phyloP scores from a whole-genome alignment of 2,329 filamentous ascomycete species.

The Fusarium neocosmosporiellum region DNA sequence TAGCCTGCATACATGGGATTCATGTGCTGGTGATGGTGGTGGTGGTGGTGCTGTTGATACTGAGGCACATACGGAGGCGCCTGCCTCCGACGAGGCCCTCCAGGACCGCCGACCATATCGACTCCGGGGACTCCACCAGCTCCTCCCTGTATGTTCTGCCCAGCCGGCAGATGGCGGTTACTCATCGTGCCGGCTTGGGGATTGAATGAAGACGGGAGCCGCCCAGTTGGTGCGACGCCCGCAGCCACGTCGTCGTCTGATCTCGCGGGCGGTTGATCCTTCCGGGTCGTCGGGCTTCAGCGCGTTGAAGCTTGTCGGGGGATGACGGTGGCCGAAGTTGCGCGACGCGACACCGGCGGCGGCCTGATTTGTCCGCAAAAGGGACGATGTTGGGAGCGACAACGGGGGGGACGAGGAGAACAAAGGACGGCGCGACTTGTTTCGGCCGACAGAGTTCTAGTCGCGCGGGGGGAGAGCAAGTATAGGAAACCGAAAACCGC shows the following conservation, averaged over 20 bases:
- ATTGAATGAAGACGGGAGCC: constrained; percentile 48
- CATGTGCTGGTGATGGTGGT: constrained; percentile 55
- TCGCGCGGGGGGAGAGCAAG: constrained; percentile 17
- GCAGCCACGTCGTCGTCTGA: constrained; percentile 35
- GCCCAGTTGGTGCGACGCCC: constrained; percentile 50
- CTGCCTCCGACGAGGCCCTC: constrained; percentile 53
- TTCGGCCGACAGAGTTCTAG: constrained; percentile 7
- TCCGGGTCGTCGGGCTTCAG: constrained; percentile 32
- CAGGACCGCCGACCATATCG: constrained; percentile 50
- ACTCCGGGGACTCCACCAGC: constrained; percentile 48
- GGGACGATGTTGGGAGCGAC: constrained; percentile 22
- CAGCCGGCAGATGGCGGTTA: constrained; percentile 80
- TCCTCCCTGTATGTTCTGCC: constrained; percentile 70
- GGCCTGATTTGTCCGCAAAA: constrained; percentile 32
- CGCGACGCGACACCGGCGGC: constrained; percentile 40
- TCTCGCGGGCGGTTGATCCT: constrained; percentile 21
- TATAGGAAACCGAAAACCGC: constrained; percentile 19
- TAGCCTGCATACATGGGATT: constrained; percentile 63
- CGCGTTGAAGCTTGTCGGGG: constrained; percentile 33
- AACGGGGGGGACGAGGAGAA: constrained; percentile 13
- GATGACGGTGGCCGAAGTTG: constrained; percentile 17
- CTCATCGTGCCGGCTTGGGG: constrained; percentile 82
- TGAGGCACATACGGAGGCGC: constrained; percentile 53
- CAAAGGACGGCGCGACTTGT: constrained; percentile 18
- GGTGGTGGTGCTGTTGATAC: constrained; percentile 54